A percentile compares a stretch with the other conserved stretches of the same genome.
These are phyloP conservation scores for Exophiala mesophila DNA, from an alignment of 2,329 filamentous ascomycete species.

Conservation along the genomic window DNA sequence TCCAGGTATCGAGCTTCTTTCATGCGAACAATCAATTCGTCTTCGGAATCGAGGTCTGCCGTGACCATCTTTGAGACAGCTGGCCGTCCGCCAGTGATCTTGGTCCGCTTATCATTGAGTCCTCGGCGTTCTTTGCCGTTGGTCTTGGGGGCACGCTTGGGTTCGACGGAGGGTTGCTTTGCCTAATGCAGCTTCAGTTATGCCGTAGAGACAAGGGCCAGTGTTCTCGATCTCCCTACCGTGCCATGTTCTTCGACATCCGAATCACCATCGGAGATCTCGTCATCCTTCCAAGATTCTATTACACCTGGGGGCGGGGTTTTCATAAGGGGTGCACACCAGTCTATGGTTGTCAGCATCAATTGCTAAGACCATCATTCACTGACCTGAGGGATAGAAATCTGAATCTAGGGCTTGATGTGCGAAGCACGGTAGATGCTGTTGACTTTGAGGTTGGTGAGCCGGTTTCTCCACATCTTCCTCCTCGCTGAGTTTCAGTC, in stretches of 20 bases:
- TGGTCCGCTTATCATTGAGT: slow-evolving; percentile 43
- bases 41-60: slow-evolving; percentile 44
- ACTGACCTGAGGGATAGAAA: slow-evolving; percentile 23
- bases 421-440: slow-evolving; percentile 25
- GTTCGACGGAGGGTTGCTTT: too few relatives aligned
- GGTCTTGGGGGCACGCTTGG: too few relatives aligned
- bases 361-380: not conserved
- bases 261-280: slow-evolving; percentile 9
- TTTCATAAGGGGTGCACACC: slow-evolving; percentile 12
- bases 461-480: too few relatives aligned
- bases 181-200: too few relatives aligned
- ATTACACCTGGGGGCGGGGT: slow-evolving; percentile 3
- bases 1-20: slow-evolving; percentile 35
- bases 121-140: slow-evolving; percentile 5
- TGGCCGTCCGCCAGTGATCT: slow-evolving; percentile 38
- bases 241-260: too few relatives aligned
- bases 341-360: slow-evolving; percentile 1
- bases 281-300: slow-evolving; percentile 19
- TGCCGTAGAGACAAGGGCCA: too few relatives aligned
- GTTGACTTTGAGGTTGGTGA: slow-evolving; percentile 11
- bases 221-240: too few relatives aligned
- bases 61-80: slow-evolving; percentile 41
- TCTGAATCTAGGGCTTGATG: slow-evolving; percentile 24
- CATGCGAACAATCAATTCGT: slow-evolving; percentile 36
- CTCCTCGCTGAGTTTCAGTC: too few relatives aligned